phyloP scores from a whole-genome alignment of 345 rosid genomes.

The Limnanthes douglasii region DNA sequence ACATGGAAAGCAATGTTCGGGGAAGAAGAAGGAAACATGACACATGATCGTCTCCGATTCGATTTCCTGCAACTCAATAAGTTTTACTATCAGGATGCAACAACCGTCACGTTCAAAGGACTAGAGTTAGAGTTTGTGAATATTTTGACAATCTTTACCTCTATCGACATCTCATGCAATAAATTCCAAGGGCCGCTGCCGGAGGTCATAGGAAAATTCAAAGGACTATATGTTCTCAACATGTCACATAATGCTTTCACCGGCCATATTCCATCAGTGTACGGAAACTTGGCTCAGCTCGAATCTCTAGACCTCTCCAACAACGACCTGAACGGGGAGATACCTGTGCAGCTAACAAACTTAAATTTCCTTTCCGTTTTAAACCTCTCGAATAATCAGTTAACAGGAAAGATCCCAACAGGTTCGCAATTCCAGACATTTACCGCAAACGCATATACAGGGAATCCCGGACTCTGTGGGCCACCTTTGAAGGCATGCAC shows the following conservation, averaged over 20 bases:
- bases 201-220: constrained; percentile 7
- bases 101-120: constrained; percentile 32
- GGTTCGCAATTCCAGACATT: constrained; percentile 16
- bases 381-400: constrained; percentile 20
- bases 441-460: constrained; percentile 3
- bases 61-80: background rate
- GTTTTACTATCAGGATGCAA: background rate
- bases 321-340: constrained; percentile 9
- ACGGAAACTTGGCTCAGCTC: constrained; percentile 11
- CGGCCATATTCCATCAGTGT: constrained; percentile 11
- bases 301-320: constrained; percentile 23
- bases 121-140: constrained; percentile 19
- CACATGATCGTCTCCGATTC: too few relatives aligned
- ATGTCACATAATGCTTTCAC: constrained; percentile 16
- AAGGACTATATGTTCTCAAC: constrained; percentile 13
- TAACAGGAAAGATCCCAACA: constrained; percentile 13
- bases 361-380: constrained; percentile 17
- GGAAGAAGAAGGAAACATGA: background rate
- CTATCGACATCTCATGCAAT: constrained; percentile 21
- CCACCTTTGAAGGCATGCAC: too few relatives aligned
- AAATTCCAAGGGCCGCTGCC: constrained; percentile 17
- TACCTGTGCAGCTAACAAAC: constrained; percentile 12
- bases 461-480: constrained; percentile 20
- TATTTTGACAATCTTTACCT: constrained; percentile 25
- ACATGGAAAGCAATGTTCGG: background rate